Evolutionary conservation across 2,329 filamentous ascomycete genomes (phyloP).

Genomic region (Calonectria crousiana): DNA sequence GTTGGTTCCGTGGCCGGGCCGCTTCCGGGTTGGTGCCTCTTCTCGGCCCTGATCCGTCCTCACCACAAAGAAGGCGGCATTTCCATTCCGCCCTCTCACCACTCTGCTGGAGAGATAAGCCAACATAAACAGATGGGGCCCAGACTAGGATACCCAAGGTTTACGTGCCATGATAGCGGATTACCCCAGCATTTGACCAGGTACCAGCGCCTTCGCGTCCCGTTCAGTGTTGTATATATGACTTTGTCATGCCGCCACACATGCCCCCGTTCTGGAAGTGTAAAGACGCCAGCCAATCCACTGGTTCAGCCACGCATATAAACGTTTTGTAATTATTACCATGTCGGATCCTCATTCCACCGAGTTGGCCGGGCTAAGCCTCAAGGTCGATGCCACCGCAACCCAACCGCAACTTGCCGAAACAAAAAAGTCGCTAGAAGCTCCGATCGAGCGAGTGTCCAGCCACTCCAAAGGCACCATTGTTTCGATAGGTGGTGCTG

Average conservation of each 20-base stretch:
- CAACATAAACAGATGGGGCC: neutral
- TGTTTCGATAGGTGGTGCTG: neutral
- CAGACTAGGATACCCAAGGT: neutral
- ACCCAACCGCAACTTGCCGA: neutral
- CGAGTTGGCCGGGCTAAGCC: neutral
- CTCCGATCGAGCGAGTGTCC: conserved; percentile 1
- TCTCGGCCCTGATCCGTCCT: conserved; percentile 1
- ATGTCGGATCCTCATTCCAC: neutral
- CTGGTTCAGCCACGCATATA: neutral
- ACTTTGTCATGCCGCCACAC: neutral
- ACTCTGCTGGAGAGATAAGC: neutral
- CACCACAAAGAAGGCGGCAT: neutral
- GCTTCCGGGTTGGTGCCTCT: conserved; percentile 8
- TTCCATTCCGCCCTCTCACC: neutral
- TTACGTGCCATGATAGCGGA: neutral
- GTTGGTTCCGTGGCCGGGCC: conserved; percentile 11
- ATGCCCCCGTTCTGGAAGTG: neutral
- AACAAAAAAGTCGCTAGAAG: neutral
- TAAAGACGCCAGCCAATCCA: neutral
- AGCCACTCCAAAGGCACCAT: conserved; percentile 26
- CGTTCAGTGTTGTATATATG: neutral
- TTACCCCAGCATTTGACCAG: neutral
- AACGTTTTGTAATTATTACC: neutral
- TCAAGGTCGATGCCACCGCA: neutral
- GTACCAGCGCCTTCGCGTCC: neutral